These are phyloP conservation scores for Rhodotorula sp. DNA, from an alignment of 1,284 basidiomycete species.

Conservation along the genomic window DNA sequence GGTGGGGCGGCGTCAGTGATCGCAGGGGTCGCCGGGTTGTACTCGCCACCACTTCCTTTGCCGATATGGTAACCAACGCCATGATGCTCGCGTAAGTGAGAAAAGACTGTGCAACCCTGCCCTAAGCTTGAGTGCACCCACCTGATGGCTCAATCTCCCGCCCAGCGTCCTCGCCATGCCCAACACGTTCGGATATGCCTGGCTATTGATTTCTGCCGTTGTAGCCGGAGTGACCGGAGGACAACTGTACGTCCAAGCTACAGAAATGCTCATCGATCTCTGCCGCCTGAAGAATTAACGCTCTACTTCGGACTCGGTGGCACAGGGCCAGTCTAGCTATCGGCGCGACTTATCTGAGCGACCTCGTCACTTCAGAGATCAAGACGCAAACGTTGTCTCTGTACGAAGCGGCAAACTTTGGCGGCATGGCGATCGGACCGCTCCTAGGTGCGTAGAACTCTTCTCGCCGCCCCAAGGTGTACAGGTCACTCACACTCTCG, in stretches of 20 bases:
- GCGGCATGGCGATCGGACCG: slow-evolving; percentile 27
- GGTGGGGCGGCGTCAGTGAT: slow-evolving; percentile 24
- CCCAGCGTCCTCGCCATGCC: slow-evolving; percentile 22
- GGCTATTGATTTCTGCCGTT: slow-evolving; percentile 8
- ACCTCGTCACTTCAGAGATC: slow-evolving; percentile 15
- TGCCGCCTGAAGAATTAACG: background rate
- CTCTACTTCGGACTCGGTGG: background rate
- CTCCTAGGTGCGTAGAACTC: slow-evolving; percentile 1
- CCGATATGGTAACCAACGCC: slow-evolving; percentile 11
- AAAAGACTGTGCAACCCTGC: background rate
- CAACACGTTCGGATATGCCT: slow-evolving; percentile 8
- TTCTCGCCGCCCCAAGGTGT: background rate
- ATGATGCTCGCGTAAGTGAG: slow-evolving; percentile 17
- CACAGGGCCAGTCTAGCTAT: slow-evolving; percentile 14
- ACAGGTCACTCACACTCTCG: too few species aligned
- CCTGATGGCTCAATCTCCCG: background rate
- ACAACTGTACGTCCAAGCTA: background rate
- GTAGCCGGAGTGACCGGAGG: slow-evolving; percentile 28
- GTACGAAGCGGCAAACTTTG: slow-evolving; percentile 17
- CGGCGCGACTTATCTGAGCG: slow-evolving; percentile 27
- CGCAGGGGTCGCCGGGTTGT: slow-evolving; percentile 15
- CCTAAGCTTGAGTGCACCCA: too few species aligned
- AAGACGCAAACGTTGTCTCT: slow-evolving; percentile 23
- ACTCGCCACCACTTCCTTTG: slow-evolving; percentile 10
- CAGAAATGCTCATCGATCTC: background rate